Conservation (phyloP, 805 yeast genomes). For the Teunomyces stri region DNA sequence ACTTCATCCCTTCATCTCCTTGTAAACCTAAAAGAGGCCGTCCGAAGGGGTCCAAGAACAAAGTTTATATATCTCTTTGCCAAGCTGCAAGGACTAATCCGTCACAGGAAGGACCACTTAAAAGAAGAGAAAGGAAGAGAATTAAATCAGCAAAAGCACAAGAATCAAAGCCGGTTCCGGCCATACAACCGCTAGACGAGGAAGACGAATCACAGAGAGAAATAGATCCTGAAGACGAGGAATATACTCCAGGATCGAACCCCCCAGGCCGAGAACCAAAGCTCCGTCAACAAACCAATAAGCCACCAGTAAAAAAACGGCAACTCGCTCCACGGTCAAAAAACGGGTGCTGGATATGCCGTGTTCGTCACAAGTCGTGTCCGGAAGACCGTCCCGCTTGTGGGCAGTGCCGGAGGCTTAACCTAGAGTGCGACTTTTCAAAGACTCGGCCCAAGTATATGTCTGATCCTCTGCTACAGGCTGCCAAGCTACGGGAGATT, state of each 20-base stretch:
- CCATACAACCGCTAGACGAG: not conserved
- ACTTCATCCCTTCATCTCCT: not conserved
- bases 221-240: not conserved
- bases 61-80: not conserved
- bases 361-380: slow-evolving; percentile 70
- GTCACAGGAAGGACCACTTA: not conserved
- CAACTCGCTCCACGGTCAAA: slow-evolving; percentile 36
- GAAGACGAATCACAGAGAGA: not conserved
- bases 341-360: slow-evolving; percentile 77
- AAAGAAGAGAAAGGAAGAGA: not conserved
- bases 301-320: not conserved
- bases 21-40: slow-evolving; percentile 1
- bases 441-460: slow-evolving; percentile 54
- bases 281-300: not conserved
- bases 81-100: not conserved
- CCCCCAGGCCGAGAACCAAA: not conserved
- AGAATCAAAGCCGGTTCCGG: not conserved
- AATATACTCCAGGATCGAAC: not conserved
- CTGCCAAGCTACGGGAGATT: slow-evolving; percentile 49
- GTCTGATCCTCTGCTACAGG: slow-evolving; percentile 39
- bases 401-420: slow-evolving; percentile 53
- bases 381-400: slow-evolving; percentile 65
- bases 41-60: slow-evolving; percentile 2
- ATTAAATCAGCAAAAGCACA: not conserved
- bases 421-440: slow-evolving; percentile 57